Percentiles rank a stretch among this genome's conserved stretches.
Conservation (phyloP, 495 filamentous ascomycete genomes). For the Trichoderma gamsii region DNA sequence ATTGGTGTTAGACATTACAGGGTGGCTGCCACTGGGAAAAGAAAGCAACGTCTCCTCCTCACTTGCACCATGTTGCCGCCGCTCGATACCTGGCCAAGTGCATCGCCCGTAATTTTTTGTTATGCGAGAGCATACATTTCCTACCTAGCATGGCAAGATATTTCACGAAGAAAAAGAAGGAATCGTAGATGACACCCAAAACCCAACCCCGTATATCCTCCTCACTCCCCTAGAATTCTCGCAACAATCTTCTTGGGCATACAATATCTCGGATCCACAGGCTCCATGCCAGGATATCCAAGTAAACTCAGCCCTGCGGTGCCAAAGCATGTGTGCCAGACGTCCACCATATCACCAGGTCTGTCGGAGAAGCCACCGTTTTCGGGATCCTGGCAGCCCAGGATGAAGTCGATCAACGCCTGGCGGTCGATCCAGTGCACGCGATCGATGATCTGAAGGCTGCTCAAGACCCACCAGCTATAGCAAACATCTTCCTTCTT, state of each 20-base stretch:
- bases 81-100: too few species aligned
- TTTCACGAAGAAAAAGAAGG: background rate
- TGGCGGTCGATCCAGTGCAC: conserved; percentile 85
- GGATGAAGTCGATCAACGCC: conserved; percentile 71
- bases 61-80: too few species aligned
- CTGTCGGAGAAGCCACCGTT: conserved; percentile 82
- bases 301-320: conserved; percentile 83
- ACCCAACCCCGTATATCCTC: background rate
- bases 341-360: conserved; percentile 91
- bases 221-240: conserved; percentile 41
- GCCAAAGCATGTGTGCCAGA: conserved; percentile 91
- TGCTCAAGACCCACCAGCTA: conserved; percentile 94
- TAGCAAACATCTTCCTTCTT: conserved; percentile 97
- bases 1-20: too few species aligned
- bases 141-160: background rate
- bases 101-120: too few species aligned
- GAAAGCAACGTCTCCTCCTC: too few species aligned
- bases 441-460: conserved; percentile 79
- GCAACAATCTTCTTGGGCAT: conserved; percentile 64
- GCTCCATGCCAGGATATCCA: conserved; percentile 63
- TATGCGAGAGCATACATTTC: too few species aligned
- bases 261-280: conserved; percentile 86
- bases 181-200: background rate
- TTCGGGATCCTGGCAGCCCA: conserved; percentile 81
- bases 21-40: too few species aligned